Conservation (phyloP, 208 protist genomes). For the Leishmania aethiopica region DNA sequence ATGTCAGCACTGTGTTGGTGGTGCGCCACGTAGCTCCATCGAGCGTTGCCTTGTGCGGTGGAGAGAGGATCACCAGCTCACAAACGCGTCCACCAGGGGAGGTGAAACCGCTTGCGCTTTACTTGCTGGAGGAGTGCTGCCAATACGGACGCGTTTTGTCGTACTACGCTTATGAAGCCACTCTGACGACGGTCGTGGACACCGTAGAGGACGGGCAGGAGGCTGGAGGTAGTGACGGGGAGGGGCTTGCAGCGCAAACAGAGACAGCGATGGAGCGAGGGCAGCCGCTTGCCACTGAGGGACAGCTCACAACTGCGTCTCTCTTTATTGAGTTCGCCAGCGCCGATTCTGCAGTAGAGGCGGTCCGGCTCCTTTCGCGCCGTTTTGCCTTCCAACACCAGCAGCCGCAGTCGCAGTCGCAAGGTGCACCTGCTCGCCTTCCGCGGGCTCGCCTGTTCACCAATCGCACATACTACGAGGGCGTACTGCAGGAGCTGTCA, state of each 20-base stretch:
- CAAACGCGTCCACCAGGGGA: slow-evolving; percentile 2
- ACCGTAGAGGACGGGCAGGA: slow-evolving; percentile 1
- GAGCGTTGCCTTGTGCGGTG: slow-evolving; percentile 30
- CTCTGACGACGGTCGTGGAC: not conserved
- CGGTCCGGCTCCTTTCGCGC: slow-evolving; percentile 44
- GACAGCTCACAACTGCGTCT: slow-evolving; percentile 14
- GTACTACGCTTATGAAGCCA: slow-evolving; percentile 50
- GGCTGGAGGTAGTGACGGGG: not conserved
- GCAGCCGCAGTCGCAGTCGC: not conserved
- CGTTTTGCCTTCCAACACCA: slow-evolving; percentile 24
- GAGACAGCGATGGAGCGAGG: slow-evolving; percentile 2
- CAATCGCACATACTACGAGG: slow-evolving; percentile 61
- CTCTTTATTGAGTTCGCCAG: slow-evolving; percentile 72
- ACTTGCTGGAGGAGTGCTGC: slow-evolving; percentile 69
- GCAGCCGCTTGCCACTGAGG: not conserved
- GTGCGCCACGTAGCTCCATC: slow-evolving; percentile 40
- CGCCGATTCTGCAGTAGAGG: slow-evolving; percentile 49
- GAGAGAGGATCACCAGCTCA: not conserved
- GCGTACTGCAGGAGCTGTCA: slow-evolving; percentile 33
- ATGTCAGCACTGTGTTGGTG: slow-evolving; percentile 41
- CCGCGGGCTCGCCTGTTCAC: slow-evolving; percentile 47
- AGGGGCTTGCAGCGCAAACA: not conserved
- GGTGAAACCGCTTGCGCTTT: slow-evolving; percentile 44
- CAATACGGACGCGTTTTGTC: slow-evolving; percentile 81
- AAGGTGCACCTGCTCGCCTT: not conserved